phyloP scores from a whole-genome alignment of 2,329 filamentous ascomycete genomes.

The Akanthomyces uredinophilus region DNA sequence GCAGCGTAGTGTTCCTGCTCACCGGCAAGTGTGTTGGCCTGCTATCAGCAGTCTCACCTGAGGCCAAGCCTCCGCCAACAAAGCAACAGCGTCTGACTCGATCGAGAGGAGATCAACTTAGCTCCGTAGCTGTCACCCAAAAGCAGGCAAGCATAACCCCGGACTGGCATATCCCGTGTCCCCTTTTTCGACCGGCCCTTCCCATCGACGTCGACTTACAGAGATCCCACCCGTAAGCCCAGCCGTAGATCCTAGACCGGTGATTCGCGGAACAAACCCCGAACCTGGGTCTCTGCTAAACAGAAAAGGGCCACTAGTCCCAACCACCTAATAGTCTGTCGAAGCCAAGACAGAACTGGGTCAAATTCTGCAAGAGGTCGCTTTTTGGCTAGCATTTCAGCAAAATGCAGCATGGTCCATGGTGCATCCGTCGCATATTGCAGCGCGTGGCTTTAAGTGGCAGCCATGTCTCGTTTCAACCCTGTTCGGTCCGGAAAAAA shows the following conservation, averaged over 20 bases:
- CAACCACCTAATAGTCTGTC: neutral
- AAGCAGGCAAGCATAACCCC: neutral
- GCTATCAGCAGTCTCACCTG: neutral
- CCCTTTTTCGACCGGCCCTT: neutral
- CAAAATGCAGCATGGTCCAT: neutral
- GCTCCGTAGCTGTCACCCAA: neutral
- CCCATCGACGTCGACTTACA: neutral
- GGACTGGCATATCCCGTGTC: neutral
- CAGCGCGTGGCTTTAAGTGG: neutral
- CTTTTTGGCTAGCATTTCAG: neutral
- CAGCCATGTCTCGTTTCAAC: neutral
- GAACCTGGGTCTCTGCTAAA: neutral
- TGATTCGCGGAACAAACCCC: slow-evolving; percentile 4
- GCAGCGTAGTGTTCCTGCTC: neutral
- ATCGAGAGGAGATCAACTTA: neutral
- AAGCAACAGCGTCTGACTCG: neutral
- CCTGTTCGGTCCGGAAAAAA: neutral
- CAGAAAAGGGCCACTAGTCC: neutral
- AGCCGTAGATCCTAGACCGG: neutral
- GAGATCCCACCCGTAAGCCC: slow-evolving; percentile 1
- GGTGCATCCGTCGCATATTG: slow-evolving; percentile 5
- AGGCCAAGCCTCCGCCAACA: neutral
- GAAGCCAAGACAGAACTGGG: neutral
- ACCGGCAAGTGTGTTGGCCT: neutral
- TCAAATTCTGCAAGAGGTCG: neutral